A percentile compares a stretch with the other conserved stretches of the same genome.
phyloP scores from a whole-genome alignment of 352 stramenopile species.

The Phytopythium boreale region DNA sequence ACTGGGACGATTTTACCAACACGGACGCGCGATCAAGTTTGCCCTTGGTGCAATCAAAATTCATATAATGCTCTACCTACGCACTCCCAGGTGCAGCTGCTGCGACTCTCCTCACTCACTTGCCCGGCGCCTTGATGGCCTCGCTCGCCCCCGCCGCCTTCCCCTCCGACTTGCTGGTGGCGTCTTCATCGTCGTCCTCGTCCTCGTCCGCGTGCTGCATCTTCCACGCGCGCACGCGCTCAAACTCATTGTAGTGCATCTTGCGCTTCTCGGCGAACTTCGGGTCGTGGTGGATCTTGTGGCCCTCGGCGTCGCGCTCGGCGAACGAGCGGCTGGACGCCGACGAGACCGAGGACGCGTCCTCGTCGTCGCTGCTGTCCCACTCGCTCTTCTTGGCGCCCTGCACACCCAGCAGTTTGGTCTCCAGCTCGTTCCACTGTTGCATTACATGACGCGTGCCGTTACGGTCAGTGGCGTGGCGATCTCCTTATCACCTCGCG shows the following conservation, averaged over 20 bases:
- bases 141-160: slow-evolving; percentile 5
- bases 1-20: too few relatives aligned
- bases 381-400: slow-evolving; percentile 52
- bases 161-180: slow-evolving; percentile 5
- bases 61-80: slow-evolving; percentile 1
- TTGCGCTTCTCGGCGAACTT: slow-evolving; percentile 76
- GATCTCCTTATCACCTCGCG: too few relatives aligned
- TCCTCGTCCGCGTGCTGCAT: slow-evolving; percentile 49
- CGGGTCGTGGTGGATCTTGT: slow-evolving; percentile 65
- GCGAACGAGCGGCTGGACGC: slow-evolving; percentile 15
- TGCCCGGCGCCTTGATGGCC: background rate
- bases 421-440: slow-evolving; percentile 69
- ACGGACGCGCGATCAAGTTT: background rate
- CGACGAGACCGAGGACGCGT: slow-evolving; percentile 6
- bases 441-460: background rate
- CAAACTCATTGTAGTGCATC: slow-evolving; percentile 83
- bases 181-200: slow-evolving; percentile 37
- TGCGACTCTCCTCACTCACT: background rate
- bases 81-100: background rate
- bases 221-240: slow-evolving; percentile 65
- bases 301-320: slow-evolving; percentile 46
- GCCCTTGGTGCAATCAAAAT: background rate
- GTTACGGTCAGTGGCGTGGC: background rate
- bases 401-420: slow-evolving; percentile 51
- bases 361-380: slow-evolving; percentile 54